Evolutionary conservation across 805 yeast genomes (phyloP), one percentile per base, ranked within the genome.

Genomic region (Kodamaea hsintzibuensis): DNA sequence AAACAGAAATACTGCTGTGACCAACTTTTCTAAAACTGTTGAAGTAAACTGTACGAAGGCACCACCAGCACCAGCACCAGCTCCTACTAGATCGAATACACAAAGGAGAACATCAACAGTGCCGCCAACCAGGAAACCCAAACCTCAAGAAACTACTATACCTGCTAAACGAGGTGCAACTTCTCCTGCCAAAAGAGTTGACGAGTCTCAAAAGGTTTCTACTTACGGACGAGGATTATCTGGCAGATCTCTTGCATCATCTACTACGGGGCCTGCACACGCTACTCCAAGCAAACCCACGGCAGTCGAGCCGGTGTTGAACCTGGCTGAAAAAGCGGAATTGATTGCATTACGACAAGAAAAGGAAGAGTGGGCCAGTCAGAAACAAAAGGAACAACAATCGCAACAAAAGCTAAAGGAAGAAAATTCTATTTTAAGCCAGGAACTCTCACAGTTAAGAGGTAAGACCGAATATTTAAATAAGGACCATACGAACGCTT

Each of bases 121-220:
- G 13, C n/a, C 47, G n/a, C 18, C 42, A 6, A 25, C 4, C 25
- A 43, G 45, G 10, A 44, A 40, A 13, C 46, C 49, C 3, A 51
- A 51, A 39, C 45, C 49, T 17, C 50, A 37, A 7, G 49, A 51
- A 51, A 55, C 48, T 48, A 66, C 71, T 1, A 71, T 86, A 16
- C 92, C 92, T 2, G 76, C 87, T 2, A 88, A 88, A 61, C 75
- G 95, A 56, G 79, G 81, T 0, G 89, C 93, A 0, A 75, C 89
- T 0, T 87, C 92, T 0, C 93, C 93, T 0, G 77, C 83, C 37
- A 86, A 83, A 61, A 67, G 79, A 42, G 65, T 65, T 0, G 65
- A 78, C 60, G 58, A 66, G 59, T 45, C 52, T 2, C 57, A 63
- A 14, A 75, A 69, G 52, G 62, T 63, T 5, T 63, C 74, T 39